These are phyloP conservation scores for Endoconidiophora polonica DNA, from an alignment of 2,329 filamentous ascomycete genomes.

Conservation along the genomic window DNA sequence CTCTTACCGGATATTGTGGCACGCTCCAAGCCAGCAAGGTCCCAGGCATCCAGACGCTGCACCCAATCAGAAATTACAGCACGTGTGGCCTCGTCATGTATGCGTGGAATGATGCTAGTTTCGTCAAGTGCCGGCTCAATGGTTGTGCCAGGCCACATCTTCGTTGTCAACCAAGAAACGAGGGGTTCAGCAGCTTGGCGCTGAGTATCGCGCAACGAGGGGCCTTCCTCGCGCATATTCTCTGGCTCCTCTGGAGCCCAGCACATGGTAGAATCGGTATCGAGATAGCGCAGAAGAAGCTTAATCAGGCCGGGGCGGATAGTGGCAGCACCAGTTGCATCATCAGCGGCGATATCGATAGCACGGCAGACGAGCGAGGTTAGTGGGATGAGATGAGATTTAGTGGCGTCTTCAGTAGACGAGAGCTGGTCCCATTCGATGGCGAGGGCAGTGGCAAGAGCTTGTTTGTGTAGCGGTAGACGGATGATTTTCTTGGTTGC, in stretches of 20 bases:
- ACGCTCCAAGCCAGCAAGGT: slow-evolving; percentile 74
- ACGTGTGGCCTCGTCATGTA: slow-evolving; percentile 57
- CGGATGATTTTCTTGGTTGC: slow-evolving; percentile 54
- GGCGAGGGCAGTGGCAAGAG: slow-evolving; percentile 72
- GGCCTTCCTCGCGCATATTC: slow-evolving; percentile 22
- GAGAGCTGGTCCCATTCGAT: slow-evolving; percentile 83
- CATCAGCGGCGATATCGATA: slow-evolving; percentile 59
- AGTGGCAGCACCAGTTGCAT: slow-evolving; percentile 30
- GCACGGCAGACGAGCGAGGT: slow-evolving; percentile 75
- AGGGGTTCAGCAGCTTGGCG: slow-evolving; percentile 51
- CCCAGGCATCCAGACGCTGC: slow-evolving; percentile 51
- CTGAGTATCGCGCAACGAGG: slow-evolving; percentile 57
- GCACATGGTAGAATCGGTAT: slow-evolving; percentile 85
- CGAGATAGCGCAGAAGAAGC: slow-evolving; percentile 67
- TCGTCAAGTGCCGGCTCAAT: slow-evolving; percentile 67
- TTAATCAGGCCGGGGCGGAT: slow-evolving; percentile 47
- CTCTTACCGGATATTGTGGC: slow-evolving; percentile 77
- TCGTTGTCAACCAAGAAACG: slow-evolving; percentile 50
- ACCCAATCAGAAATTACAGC: slow-evolving; percentile 69
- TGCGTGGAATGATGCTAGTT: slow-evolving; percentile 56
- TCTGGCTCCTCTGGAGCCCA: slow-evolving; percentile 49
- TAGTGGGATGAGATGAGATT: slow-evolving; percentile 75
- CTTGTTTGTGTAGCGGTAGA: slow-evolving; percentile 57
- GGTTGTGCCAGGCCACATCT: slow-evolving; percentile 70
- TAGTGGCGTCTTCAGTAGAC: slow-evolving; percentile 67